Base-by-base conservation (phyloP, 192 early-diverging fungal species). In the Phycomyces nitens region DNA sequence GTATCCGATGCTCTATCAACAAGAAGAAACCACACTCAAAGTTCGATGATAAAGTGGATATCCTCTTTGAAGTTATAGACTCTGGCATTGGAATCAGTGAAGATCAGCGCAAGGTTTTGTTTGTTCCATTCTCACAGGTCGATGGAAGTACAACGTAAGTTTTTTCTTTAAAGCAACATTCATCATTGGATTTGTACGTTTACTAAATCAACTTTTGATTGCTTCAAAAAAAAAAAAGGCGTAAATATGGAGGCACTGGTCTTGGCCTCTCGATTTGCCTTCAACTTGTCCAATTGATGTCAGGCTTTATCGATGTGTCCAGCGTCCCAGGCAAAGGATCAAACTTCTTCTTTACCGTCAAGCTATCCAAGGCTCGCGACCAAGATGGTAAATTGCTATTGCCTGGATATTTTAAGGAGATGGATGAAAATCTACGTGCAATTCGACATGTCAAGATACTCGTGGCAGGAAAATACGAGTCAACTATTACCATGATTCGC, bases 121-220 rank as follows among this genome's bases (percentile, higher is more conserved):
- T 88, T 58, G 79, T 78, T 14, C 80, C 85, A 2, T 88, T 87
- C 56, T 85, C 82, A 18, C 86, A 88, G 56, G 86, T 83, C 2
- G 85, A 87, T 60, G 81, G 83, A 38, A 82, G 80, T 24, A 86
- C 84, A 9, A 82, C 83, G 42, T 73, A 82, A 51, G 79, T 63
- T 57, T 49, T 22, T 18, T 34, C 12, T 20, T 4, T 51, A 57
- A 29, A 38, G n/a, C n/a, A n/a, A n/a, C n/a, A n/a, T n/a, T n/a
- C n/a, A n/a, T n/a, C n/a, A n/a, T n/a, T n/a, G n/a, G n/a, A n/a
- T n/a, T n/a, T n/a, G 16, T 22, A 5, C n/a, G 53, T 60, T 10
- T 47, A 55, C 23, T 53, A 0, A 27, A 23, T 26, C 24, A 14
- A 47, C 41, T 44, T 18, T 34, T 26, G n/a, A n/a, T n/a, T n/a